These are phyloP conservation scores for Plectosphaerella plurivora DNA, from an alignment of 2,329 filamentous ascomycete genomes.

Conservation along the genomic window DNA sequence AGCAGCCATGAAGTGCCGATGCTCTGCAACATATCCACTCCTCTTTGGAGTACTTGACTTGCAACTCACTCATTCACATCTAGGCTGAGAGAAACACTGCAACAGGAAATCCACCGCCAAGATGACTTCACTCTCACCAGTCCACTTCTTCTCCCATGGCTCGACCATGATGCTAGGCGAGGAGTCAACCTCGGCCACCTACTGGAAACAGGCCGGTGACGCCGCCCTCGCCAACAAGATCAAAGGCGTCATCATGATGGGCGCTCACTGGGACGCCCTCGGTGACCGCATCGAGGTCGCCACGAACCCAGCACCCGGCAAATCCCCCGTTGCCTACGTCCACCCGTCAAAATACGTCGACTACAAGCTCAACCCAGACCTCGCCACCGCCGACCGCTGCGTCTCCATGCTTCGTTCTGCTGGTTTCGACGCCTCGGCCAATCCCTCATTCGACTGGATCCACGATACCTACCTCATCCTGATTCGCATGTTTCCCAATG, in stretches of 20 bases:
- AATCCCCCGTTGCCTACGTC: slow-evolving; percentile 63
- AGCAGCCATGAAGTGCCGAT: no score
- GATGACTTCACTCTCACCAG: slow-evolving; percentile 36
- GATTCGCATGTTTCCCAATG: slow-evolving; percentile 63
- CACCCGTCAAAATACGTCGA: slow-evolving; percentile 59
- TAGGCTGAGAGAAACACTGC: no score
- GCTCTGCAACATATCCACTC: no score
- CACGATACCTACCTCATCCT: slow-evolving; percentile 67
- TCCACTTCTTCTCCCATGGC: slow-evolving; percentile 67
- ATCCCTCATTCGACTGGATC: slow-evolving; percentile 63
- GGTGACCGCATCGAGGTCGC: slow-evolving; percentile 55
- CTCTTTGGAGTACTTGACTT: no score
- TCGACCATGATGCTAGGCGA: slow-evolving; percentile 70
- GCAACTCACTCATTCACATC: no score
- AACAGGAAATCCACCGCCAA: no score
- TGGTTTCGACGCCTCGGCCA: slow-evolving; percentile 49
- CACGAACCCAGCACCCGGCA: slow-evolving; percentile 54
- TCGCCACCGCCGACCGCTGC: slow-evolving; percentile 44
- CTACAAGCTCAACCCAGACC: slow-evolving; percentile 58
- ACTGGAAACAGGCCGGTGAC: slow-evolving; percentile 63
- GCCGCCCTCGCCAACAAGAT: slow-evolving; percentile 54
- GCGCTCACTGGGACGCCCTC: slow-evolving; percentile 61
- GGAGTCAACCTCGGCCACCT: slow-evolving; percentile 54
- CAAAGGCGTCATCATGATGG: slow-evolving; percentile 64
- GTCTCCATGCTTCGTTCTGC: slow-evolving; percentile 42